Conservation (phyloP, 139 green algal species). For the Edaphochlamys debaryana region DNA sequence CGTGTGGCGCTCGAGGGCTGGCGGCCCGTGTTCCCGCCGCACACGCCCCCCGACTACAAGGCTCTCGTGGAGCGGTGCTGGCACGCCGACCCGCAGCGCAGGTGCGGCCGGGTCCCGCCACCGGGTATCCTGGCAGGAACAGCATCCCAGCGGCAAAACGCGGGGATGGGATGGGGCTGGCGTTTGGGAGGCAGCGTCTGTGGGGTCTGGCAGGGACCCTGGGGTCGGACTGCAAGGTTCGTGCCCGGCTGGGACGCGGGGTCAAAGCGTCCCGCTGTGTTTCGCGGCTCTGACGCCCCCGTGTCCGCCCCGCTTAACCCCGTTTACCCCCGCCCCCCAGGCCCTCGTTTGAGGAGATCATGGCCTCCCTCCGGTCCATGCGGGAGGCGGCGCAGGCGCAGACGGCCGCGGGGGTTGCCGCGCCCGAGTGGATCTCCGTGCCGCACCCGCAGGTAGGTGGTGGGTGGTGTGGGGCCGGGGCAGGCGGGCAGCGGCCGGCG, state of each 20-base stretch:
- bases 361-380: neutral
- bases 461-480: no score
- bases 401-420: no score
- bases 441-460: neutral
- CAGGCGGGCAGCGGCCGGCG: no score
- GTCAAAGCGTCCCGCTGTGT: no score
- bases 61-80: slow-evolving; percentile 22
- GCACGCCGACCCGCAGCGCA: neutral
- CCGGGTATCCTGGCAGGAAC: neutral
- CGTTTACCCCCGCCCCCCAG: neutral
- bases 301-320: neutral
- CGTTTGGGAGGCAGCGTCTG: no score
- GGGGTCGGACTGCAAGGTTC: no score
- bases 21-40: slow-evolving; percentile 20
- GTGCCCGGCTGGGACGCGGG: no score
- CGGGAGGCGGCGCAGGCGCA: slow-evolving; percentile 2
- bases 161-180: no score
- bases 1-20: slow-evolving; percentile 29
- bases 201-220: neutral
- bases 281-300: neutral
- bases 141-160: no score
- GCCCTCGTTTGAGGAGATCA: slow-evolving; percentile 20
- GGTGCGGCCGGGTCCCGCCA: neutral
- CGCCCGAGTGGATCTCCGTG: neutral
- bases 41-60: neutral